Evolutionary conservation across 768 basidiomycete species (phyloP).

Genomic region (Cubamyces lactineus): DNA sequence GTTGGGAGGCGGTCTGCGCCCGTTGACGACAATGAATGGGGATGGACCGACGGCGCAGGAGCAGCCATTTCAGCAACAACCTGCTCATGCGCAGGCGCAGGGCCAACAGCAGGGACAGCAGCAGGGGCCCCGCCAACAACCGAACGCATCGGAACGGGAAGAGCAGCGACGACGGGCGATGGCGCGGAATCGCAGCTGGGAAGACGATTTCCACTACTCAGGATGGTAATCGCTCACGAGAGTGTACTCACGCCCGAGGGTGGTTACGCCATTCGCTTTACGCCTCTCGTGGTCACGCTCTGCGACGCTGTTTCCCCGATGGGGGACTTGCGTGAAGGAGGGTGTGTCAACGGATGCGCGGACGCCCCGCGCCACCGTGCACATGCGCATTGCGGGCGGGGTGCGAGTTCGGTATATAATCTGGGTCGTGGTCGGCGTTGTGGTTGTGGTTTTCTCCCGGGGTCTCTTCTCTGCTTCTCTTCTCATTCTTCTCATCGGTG

Average conservation of each 20-base stretch:
- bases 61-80: constrained; percentile 25
- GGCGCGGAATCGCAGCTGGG: constrained; percentile 68
- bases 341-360: constrained; percentile 5
- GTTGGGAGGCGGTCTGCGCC: constrained; percentile 37
- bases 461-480: constrained; percentile 6
- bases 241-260: too few relatives aligned
- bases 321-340: not conserved
- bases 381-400: too few relatives aligned
- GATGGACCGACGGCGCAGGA: constrained; percentile 11
- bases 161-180: constrained; percentile 48
- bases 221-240: constrained; percentile 54
- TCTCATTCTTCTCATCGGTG: constrained; percentile 1
- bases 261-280: too few relatives aligned
- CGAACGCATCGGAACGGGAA: constrained; percentile 39
- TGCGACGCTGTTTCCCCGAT: not conserved
- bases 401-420: constrained; percentile 9
- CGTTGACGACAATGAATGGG: constrained; percentile 37
- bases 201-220: constrained; percentile 64
- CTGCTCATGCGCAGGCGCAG: constrained; percentile 31
- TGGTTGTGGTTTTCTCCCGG: constrained; percentile 4
- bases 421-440: constrained; percentile 4
- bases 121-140: constrained; percentile 15
- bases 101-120: constrained; percentile 48
- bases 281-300: not conserved
- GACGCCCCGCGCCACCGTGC: not conserved